Percentiles rank a stretch among this genome's conserved stretches.
Conservation (phyloP, 352 stramenopile genomes). For the Globisporangium carolinianum region DNA sequence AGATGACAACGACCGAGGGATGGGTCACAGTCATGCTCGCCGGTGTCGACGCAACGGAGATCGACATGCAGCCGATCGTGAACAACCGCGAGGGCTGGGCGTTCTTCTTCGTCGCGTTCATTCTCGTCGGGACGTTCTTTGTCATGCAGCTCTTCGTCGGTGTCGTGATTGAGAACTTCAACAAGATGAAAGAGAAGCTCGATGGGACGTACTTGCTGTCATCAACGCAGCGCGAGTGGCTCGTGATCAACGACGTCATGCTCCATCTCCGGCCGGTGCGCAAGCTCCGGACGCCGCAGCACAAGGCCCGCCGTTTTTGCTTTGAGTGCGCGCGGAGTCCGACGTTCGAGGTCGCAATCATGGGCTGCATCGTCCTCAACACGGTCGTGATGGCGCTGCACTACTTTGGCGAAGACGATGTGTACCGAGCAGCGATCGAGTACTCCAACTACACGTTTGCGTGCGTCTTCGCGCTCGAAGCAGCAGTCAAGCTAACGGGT, state of each 20-base stretch:
- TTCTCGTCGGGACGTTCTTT: constrained; percentile 88
- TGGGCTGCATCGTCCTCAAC: constrained; percentile 86
- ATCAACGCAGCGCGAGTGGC: constrained; percentile 64
- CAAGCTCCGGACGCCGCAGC: constrained; percentile 32
- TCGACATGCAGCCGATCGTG: constrained; percentile 87
- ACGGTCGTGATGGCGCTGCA: constrained; percentile 76
- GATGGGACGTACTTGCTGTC: constrained; percentile 67
- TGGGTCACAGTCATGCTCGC: constrained; percentile 88
- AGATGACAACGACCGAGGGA: constrained; percentile 89
- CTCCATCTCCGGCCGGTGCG: constrained; percentile 35
- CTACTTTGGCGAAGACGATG: constrained; percentile 77
- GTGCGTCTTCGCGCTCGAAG: constrained; percentile 77
- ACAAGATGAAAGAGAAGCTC: constrained; percentile 62
- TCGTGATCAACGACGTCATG: constrained; percentile 54
- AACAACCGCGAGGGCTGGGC: constrained; percentile 68
- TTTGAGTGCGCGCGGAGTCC: constrained; percentile 36
- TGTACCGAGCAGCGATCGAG: constrained; percentile 53
- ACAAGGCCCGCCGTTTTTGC: constrained; percentile 26
- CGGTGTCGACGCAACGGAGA: constrained; percentile 79
- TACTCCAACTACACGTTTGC: constrained; percentile 80
- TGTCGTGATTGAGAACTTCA: constrained; percentile 93
- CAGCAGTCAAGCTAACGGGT: constrained; percentile 72
- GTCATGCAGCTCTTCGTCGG: constrained; percentile 91
- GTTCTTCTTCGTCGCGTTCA: constrained; percentile 88
- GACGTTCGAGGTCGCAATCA: constrained; percentile 72